Evolutionary conservation across 1,139 yeast genomes (phyloP).

Genomic region (Candida smagusa): DNA sequence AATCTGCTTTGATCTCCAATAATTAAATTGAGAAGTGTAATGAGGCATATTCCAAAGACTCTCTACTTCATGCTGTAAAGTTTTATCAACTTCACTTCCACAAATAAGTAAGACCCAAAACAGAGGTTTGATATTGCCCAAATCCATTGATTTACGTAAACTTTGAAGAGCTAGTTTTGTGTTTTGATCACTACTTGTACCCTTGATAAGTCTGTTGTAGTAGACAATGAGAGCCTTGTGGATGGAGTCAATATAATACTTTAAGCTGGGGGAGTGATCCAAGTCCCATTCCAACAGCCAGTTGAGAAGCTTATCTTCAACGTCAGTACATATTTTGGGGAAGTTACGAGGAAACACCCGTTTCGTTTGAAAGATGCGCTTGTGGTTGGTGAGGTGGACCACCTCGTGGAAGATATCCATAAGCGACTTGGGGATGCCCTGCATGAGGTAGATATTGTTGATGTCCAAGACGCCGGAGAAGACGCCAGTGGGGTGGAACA

Average conservation of each 20-base stretch:
- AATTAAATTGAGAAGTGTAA: constrained; percentile 22
- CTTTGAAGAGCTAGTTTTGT: constrained; percentile 1
- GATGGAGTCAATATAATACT: constrained; percentile 35
- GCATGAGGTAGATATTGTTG: constrained; percentile 35
- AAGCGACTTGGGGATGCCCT: constrained; percentile 47
- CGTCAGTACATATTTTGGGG: constrained; percentile 53
- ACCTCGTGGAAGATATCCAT: constrained; percentile 44
- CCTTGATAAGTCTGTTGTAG: constrained; percentile 44
- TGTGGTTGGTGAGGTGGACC: constrained; percentile 50
- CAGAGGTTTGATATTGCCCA: constrained; percentile 21
- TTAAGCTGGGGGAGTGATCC: constrained; percentile 24
- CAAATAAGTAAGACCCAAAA: constrained; percentile 51
- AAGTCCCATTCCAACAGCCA: constrained; percentile 49
- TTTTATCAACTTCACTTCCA: constrained; percentile 41
- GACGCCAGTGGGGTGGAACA: background rate
- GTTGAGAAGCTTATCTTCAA: constrained; percentile 45
- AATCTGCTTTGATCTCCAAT: constrained; percentile 56
- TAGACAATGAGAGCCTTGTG: constrained; percentile 45
- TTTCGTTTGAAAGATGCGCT: constrained; percentile 43
- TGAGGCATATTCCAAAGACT: constrained; percentile 23
- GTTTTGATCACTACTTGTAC: constrained; percentile 1
- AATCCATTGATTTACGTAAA: background rate
- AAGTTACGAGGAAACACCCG: constrained; percentile 52
- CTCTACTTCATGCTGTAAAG: constrained; percentile 26
- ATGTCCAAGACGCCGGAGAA: constrained; percentile 9